phyloP scores from a whole-genome alignment of 495 filamentous ascomycete genomes.

The Pseudotulostoma volvatum region DNA sequence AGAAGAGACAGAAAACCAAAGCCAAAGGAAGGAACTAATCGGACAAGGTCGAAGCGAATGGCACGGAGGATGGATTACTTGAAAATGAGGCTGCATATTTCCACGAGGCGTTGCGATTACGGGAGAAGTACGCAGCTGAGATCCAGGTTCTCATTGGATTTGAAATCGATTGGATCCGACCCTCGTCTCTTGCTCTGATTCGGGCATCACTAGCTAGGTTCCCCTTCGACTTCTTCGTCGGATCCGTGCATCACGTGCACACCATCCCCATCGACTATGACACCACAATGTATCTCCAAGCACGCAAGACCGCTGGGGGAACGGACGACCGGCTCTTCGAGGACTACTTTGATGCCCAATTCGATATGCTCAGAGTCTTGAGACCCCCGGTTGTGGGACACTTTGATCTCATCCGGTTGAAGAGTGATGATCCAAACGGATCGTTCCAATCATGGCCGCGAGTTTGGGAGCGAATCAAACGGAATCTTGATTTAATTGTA shows the following conservation, averaged over 20 bases:
- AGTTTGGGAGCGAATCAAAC: constrained; percentile 55
- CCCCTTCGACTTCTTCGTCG: constrained; percentile 72
- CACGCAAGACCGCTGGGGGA: constrained; percentile 36
- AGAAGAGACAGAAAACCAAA: no score
- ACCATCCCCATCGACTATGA: constrained; percentile 85
- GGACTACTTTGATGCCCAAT: constrained; percentile 77
- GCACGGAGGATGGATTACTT: constrained; percentile 19
- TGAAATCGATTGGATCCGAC: constrained; percentile 81
- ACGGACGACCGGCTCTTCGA: constrained; percentile 58
- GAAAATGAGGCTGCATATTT: constrained; percentile 55
- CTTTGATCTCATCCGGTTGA: constrained; percentile 78
- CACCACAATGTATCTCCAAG: constrained; percentile 45
- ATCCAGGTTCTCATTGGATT: constrained; percentile 81
- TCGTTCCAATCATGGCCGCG: constrained; percentile 35
- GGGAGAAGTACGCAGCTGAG: constrained; percentile 45
- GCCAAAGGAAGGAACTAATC: no score
- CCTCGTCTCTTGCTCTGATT: constrained; percentile 43
- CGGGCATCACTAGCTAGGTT: constrained; percentile 38
- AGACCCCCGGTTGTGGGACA: constrained; percentile 75
- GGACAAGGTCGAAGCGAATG: not conserved
- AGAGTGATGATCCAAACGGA: constrained; percentile 48
- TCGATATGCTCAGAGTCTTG: constrained; percentile 57
- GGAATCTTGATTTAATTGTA: constrained; percentile 57
- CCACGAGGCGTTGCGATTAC: constrained; percentile 52
- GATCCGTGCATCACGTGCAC: constrained; percentile 76